These are phyloP conservation scores for Triticum urartu DNA, from an alignment of 176 grass and related monocot species.

Conservation along the genomic window DNA sequence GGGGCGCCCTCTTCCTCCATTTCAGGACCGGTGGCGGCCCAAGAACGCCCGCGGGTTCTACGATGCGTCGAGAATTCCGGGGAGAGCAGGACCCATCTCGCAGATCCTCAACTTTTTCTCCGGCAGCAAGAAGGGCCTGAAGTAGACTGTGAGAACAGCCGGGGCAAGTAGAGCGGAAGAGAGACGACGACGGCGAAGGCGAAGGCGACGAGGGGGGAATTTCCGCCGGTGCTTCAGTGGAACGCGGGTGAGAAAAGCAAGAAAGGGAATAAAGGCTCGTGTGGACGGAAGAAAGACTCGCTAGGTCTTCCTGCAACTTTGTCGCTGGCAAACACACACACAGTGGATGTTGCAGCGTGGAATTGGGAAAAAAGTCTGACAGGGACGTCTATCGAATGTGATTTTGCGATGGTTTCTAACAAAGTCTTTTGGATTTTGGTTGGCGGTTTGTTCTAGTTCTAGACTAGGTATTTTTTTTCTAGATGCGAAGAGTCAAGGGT, in stretches of 20 bases:
- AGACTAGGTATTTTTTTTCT: no score
- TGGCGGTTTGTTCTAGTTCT: no score
- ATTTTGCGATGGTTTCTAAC: no score
- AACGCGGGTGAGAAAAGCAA: neutral
- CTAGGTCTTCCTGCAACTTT: neutral
- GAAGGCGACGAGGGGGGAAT: neutral
- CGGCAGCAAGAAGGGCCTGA: neutral
- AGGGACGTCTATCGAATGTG: no score
- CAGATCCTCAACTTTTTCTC: neutral
- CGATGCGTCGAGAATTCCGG: neutral
- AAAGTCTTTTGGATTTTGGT: no score
- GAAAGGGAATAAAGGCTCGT: constrained; percentile 1
- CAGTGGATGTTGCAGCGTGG: no score
- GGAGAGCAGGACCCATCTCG: neutral
- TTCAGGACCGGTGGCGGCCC: neutral
- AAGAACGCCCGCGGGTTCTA: neutral
- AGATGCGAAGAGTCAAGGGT: no score
- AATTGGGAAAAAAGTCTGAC: no score
- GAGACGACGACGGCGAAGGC: neutral
- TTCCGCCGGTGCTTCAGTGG: neutral
- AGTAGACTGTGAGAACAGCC: neutral
- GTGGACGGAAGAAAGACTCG: neutral
- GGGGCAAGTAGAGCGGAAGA: neutral
- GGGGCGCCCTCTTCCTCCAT: constrained; percentile 59
- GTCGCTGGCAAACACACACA: neutral